Conservation (phyloP, 352 stramenopile species). For the Plasmopara muralis region DNA sequence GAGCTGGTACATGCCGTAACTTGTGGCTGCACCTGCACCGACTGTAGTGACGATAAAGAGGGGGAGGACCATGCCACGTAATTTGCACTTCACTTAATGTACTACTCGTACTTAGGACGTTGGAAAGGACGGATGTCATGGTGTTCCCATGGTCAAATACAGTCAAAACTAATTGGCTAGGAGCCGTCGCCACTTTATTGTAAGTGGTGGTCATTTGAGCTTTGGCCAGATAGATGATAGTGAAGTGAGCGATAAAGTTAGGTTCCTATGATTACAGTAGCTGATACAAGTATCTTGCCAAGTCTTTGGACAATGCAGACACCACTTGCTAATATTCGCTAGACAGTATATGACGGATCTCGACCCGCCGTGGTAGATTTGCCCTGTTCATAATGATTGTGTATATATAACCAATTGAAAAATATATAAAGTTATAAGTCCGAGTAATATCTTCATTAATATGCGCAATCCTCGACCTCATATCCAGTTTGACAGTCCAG, state of each 20-base stretch:
- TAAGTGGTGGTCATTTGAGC: background rate
- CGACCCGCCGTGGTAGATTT: too few relatives aligned
- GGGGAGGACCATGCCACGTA: slow-evolving; percentile 51
- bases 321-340: slow-evolving; percentile 71
- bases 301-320: slow-evolving; percentile 57
- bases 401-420: too few relatives aligned
- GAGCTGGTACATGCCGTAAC: slow-evolving; percentile 63
- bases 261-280: slow-evolving; percentile 71
- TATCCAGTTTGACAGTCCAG: background rate
- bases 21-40: slow-evolving; percentile 36
- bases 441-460: too few relatives aligned
- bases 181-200: too few relatives aligned
- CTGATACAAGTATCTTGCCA: slow-evolving; percentile 33
- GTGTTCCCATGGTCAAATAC: too few relatives aligned
- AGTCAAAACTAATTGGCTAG: too few relatives aligned
- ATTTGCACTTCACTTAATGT: background rate
- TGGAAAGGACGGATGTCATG: too few relatives aligned
- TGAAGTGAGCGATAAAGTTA: background rate
- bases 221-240: background rate
- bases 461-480: too few relatives aligned
- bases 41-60: slow-evolving; percentile 55
- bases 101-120: too few relatives aligned
- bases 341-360: slow-evolving; percentile 84
- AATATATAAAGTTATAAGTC: too few relatives aligned
- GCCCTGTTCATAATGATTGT: too few relatives aligned